phyloP scores from a whole-genome alignment of 805 yeast genomes.

The Ogataea trehalophila region DNA sequence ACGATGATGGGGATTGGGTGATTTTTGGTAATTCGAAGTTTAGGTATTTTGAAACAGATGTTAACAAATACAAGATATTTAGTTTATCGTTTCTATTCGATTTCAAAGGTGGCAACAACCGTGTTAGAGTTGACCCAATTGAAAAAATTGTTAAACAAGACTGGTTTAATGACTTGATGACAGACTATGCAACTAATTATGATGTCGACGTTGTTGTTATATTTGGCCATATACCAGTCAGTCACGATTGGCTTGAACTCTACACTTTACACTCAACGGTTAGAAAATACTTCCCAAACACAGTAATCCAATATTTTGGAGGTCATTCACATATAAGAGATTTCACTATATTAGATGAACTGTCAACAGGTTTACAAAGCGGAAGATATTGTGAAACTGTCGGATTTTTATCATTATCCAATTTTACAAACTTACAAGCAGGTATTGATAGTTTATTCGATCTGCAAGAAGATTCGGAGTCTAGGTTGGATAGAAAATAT shows the following conservation, averaged over 20 bases:
- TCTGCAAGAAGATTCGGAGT: background rate
- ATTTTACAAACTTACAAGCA: constrained; percentile 8
- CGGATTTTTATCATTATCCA: constrained; percentile 69
- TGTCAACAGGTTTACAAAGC: constrained; percentile 78
- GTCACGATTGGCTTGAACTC: constrained; percentile 51
- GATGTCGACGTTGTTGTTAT: constrained; percentile 63
- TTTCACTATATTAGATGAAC: constrained; percentile 60
- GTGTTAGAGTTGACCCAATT: constrained; percentile 62
- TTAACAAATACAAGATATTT: constrained; percentile 46
- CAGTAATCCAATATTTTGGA: constrained; percentile 80
- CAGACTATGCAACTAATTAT: constrained; percentile 26
- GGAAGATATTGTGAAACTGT: constrained; percentile 91
- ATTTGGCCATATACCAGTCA: constrained; percentile 76
- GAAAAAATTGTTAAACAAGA: constrained; percentile 44
- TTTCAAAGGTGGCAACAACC: constrained; percentile 54
- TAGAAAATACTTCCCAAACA: constrained; percentile 54
- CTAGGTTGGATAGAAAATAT: constrained; percentile 53
- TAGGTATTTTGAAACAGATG: constrained; percentile 60
- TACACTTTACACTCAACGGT: constrained; percentile 42
- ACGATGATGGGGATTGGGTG: constrained; percentile 40
- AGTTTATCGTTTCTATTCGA: constrained; percentile 79
- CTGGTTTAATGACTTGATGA: constrained; percentile 59
- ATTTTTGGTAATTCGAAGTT: constrained; percentile 65
- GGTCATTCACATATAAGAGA: constrained; percentile 94
- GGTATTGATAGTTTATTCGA: background rate